These are phyloP conservation scores for Coniophora puteana DNA, from an alignment of 1,284 basidiomycete species.

Conservation along the genomic window DNA sequence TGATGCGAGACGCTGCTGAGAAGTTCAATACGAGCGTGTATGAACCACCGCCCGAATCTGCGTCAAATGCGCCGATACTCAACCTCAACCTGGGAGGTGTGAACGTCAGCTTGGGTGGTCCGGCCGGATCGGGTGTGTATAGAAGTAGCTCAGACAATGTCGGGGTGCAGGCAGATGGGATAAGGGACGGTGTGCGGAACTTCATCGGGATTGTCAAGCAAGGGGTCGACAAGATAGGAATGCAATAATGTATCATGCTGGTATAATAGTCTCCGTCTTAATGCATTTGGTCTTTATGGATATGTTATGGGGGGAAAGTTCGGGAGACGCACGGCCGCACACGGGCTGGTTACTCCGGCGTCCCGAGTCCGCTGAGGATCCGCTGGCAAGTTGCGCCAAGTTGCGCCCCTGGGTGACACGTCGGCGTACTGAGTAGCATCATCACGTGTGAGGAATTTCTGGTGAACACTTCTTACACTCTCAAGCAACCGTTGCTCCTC, in stretches of 20 bases:
- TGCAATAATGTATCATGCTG: slow-evolving; percentile 21
- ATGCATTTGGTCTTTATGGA: neutral
- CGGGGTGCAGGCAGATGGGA: slow-evolving; percentile 76
- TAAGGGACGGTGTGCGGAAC: slow-evolving; percentile 83
- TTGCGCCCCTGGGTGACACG: slow-evolving; percentile 18
- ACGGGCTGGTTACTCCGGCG: no score
- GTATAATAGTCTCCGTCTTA: neutral
- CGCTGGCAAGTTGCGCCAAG: neutral
- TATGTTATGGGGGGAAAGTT: no score
- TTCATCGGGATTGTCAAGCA: slow-evolving; percentile 87
- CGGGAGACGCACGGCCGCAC: neutral
- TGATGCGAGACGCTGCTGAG: slow-evolving; percentile 61
- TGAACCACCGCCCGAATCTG: slow-evolving; percentile 66
- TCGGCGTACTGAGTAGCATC: slow-evolving; percentile 5
- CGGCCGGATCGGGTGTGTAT: slow-evolving; percentile 79
- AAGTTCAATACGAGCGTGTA: slow-evolving; percentile 64
- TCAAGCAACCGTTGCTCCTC: slow-evolving; percentile 1
- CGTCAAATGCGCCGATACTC: slow-evolving; percentile 65
- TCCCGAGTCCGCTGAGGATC: no score
- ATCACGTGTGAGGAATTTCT: slow-evolving; percentile 19
- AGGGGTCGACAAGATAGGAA: slow-evolving; percentile 76
- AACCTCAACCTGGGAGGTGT: slow-evolving; percentile 90
- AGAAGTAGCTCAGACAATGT: slow-evolving; percentile 69
- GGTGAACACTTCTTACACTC: slow-evolving; percentile 4
- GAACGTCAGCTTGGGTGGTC: slow-evolving; percentile 86